Evolutionary conservation across 306 rosid genomes (phyloP), one percentile per base, ranked within the genome.

Genomic region (Cucumis cinereus): DNA sequence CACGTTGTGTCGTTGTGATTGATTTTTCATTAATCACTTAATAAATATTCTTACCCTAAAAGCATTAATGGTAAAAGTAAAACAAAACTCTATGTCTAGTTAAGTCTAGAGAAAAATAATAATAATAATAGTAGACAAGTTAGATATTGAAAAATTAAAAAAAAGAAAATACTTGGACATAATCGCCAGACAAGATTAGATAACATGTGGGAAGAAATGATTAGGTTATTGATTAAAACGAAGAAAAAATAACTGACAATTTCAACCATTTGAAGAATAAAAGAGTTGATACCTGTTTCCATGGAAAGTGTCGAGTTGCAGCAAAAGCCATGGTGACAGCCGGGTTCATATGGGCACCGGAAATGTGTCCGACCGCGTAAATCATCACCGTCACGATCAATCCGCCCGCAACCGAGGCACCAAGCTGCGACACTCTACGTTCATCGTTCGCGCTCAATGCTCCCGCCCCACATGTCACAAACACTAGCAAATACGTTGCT

Each of bases 291-390:
- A 88, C 98, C 93, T 87, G 91, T 81, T 85, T 90, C 98, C 96
- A 89, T 62, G 96, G 96, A 63, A 93, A 88, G 80, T 88, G 96
- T 24, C 76, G 57, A 8, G 81, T 64, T 16, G 90, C 79, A 54
- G 97, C 89, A 55, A 93, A 89, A 49, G 97, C 96, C 20, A 88
- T 50, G 78, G 98, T 90, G 49, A 93, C 97, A 2, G 93, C 93
- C 5, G 96, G 98, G 84, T 93, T 93, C 92, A 91, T 89, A 57
- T 93, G 98, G 16, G 96, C 97, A 0, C 97, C 93, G 1, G 98
- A 91, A 78, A 93, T 84, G 76, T 93, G 98, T 35, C 97, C 97
- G 8, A 90, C 94, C 0, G 93, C 83, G 36, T 93, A 88, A 73
- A 93, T 93, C 98, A 93, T 83, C 20, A 86, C 90, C 0, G 88